These are phyloP conservation scores for Sistotremastrum suecicum DNA, from an alignment of 768 basidiomycete species.

Conservation along the genomic window DNA sequence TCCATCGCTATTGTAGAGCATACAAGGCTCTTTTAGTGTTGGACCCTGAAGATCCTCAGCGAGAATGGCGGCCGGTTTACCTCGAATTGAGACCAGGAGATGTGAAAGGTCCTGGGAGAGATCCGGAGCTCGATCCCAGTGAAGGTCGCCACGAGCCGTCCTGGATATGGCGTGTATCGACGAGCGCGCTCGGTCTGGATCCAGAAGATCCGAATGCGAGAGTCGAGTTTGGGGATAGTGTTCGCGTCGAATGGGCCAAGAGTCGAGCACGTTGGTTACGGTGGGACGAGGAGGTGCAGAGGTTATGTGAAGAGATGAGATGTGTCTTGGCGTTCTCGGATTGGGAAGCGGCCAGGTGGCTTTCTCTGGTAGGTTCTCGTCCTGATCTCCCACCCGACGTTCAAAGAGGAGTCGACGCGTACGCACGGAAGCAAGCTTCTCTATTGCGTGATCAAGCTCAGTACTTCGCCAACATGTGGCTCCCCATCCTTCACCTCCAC, in stretches of 20 bases:
- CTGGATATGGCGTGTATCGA: too few species aligned
- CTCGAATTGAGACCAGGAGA: too few species aligned
- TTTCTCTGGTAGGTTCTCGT: too few species aligned
- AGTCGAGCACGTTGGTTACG: conserved; percentile 10
- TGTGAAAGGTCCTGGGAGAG: too few species aligned
- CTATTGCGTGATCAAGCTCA: neutral
- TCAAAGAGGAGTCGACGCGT: conserved; percentile 3
- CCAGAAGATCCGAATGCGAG: too few species aligned
- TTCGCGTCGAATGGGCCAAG: conserved; percentile 16
- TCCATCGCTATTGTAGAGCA: neutral
- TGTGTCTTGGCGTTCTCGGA: conserved; percentile 9
- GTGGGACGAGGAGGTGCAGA: conserved; percentile 10
- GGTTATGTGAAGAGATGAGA: conserved; percentile 16
- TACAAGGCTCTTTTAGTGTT: neutral
- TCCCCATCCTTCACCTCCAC: neutral
- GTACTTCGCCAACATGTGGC: conserved; percentile 1
- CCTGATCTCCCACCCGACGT: too few species aligned
- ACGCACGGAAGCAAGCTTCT: conserved; percentile 4
- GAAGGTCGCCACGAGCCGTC: too few species aligned
- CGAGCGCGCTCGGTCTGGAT: too few species aligned
- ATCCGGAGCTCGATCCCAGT: too few species aligned
- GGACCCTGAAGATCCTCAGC: too few species aligned
- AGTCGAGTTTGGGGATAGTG: too few species aligned
- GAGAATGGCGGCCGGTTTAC: too few species aligned
- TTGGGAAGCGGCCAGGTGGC: conserved; percentile 8